phyloP scores from a whole-genome alignment of 768 basidiomycete species.

The Mycena sanguinolenta region DNA sequence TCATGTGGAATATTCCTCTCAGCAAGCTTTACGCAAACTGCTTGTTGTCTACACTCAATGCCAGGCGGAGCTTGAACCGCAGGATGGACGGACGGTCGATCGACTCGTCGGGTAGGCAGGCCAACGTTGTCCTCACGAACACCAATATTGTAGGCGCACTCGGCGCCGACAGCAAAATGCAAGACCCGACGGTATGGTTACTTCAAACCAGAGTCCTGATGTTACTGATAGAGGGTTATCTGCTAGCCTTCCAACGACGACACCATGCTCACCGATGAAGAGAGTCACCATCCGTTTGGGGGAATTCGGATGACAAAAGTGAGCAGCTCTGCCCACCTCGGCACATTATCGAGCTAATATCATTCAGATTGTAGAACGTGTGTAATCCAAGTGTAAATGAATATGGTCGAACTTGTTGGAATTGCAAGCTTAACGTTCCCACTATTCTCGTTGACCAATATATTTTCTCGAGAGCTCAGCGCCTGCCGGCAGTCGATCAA shows the following conservation, averaged over 20 bases:
- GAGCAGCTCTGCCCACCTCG: slow-evolving; percentile 36
- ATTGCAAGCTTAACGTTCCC: too few relatives aligned
- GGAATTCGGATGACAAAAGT: not conserved
- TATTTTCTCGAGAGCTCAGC: too few relatives aligned
- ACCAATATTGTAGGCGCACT: not conserved
- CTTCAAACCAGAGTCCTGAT: too few relatives aligned
- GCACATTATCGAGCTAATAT: not conserved
- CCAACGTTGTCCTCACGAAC: not conserved
- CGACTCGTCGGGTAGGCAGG: not conserved
- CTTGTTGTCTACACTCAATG: slow-evolving; percentile 21
- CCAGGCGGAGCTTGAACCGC: not conserved
- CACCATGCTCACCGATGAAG: not conserved
- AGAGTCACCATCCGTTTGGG: not conserved
- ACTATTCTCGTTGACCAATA: too few relatives aligned
- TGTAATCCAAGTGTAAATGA: slow-evolving; percentile 17
- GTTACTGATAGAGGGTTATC: too few relatives aligned
- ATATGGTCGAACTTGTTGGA: too few relatives aligned
- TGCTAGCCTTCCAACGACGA: too few relatives aligned
- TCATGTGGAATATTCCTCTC: slow-evolving; percentile 26
- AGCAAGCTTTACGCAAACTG: slow-evolving; percentile 23
- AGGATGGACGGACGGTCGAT: not conserved
- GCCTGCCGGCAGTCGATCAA: too few relatives aligned
- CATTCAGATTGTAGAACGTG: not conserved
- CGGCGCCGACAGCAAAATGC: not conserved
- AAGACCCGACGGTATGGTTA: not conserved